A percentile compares a stretch with the other conserved stretches of the same genome.
phyloP scores from a whole-genome alignment of 208 protist species.

The Crithidia acanthocephali region DNA sequence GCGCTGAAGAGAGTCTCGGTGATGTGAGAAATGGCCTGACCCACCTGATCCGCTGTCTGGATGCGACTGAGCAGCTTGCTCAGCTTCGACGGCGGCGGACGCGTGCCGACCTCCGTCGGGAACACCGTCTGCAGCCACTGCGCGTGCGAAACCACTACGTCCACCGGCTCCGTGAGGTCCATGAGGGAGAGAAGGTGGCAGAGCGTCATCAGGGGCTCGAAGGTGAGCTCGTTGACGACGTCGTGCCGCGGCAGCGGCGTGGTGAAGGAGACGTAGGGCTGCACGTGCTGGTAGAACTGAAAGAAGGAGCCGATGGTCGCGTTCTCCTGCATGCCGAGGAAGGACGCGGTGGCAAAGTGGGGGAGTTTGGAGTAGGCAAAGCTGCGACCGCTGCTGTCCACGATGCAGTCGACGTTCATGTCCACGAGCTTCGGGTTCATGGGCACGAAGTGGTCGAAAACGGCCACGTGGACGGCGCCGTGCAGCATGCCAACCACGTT shows the following conservation, averaged over 20 bases:
- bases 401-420: slow-evolving; percentile 44
- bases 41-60: slow-evolving; percentile 51
- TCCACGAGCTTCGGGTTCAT: slow-evolving; percentile 56
- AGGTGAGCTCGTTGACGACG: slow-evolving; percentile 51
- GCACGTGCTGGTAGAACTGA: slow-evolving; percentile 67
- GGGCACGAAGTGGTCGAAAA: slow-evolving; percentile 46
- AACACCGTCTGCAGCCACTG: slow-evolving; percentile 71
- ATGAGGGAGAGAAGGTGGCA: slow-evolving; percentile 64
- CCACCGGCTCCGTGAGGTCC: slow-evolving; percentile 47
- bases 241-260: slow-evolving; percentile 39
- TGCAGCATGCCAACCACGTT: slow-evolving; percentile 73
- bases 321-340: slow-evolving; percentile 60
- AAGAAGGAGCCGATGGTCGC: slow-evolving; percentile 59
- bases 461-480: slow-evolving; percentile 42
- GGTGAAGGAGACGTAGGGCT: slow-evolving; percentile 67
- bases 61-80: slow-evolving; percentile 37
- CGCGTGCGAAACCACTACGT: slow-evolving; percentile 78
- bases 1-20: slow-evolving; percentile 31
- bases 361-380: slow-evolving; percentile 50
- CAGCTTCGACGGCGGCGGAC: slow-evolving; percentile 34
- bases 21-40: slow-evolving; percentile 40
- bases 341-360: slow-evolving; percentile 59
- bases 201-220: slow-evolving; percentile 68
- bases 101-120: slow-evolving; percentile 39
- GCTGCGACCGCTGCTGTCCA: slow-evolving; percentile 53